Conservation (phyloP, 1,284 basidiomycete genomes). For the Heterobasidion annosum region DNA sequence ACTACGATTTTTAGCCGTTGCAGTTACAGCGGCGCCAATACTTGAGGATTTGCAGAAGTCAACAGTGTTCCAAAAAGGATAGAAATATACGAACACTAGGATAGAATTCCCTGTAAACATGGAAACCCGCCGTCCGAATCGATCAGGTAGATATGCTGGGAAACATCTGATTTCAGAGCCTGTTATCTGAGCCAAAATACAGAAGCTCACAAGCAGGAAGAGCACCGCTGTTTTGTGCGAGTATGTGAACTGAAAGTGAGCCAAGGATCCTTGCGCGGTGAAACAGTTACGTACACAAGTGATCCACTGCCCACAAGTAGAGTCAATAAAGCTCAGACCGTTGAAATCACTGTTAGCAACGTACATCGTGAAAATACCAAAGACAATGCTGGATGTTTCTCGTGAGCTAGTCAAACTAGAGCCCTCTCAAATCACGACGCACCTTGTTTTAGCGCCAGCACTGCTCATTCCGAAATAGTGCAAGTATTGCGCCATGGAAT, state of each 20-base stretch:
- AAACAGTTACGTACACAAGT: conserved; percentile 1
- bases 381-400: conserved; percentile 30
- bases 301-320: neutral
- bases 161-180: neutral
- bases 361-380: conserved; percentile 45
- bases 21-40: conserved; percentile 37
- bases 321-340: neutral
- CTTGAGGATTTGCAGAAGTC: conserved; percentile 14
- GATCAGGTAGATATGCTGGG: conserved; percentile 39
- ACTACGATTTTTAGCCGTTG: conserved; percentile 30
- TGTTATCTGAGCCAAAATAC: conserved; percentile 3
- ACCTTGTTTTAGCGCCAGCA: conserved; percentile 35
- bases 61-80: conserved; percentile 1
- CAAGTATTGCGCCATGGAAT: conserved; percentile 40
- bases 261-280: no score
- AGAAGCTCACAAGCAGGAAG: conserved; percentile 31
- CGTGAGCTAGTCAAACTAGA: conserved; percentile 3
- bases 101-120: conserved; percentile 43
- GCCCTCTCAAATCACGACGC: conserved; percentile 2
- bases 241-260: no score
- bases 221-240: conserved; percentile 23
- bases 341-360: conserved; percentile 12
- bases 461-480: conserved; percentile 35
- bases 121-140: conserved; percentile 39
- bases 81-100: conserved; percentile 27